A percentile compares a stretch with the other conserved stretches of the same genome.
Evolutionary conservation across 176 grass and related monocot species (phyloP).

Genomic region (Ensete glaucum): DNA sequence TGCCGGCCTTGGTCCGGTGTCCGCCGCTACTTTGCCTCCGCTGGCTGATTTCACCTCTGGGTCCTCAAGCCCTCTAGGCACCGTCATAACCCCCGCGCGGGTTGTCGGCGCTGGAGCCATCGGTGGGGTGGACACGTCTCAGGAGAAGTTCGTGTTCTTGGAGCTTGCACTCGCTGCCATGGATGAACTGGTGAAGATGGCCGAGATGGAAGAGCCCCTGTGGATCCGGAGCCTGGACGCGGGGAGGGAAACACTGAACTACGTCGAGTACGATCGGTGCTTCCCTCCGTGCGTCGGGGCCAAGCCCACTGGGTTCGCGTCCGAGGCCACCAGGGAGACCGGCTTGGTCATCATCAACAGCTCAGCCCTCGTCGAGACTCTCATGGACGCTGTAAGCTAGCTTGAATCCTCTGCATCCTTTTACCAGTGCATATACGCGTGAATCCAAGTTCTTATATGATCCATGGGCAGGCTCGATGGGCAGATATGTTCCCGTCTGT

Average conservation of each 20-base stretch:
- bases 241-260: slow-evolving; percentile 40
- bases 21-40: slow-evolving; percentile 10
- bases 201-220: slow-evolving; percentile 55
- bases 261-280: slow-evolving; percentile 46
- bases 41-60: slow-evolving; percentile 33
- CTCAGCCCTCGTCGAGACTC: slow-evolving; percentile 51
- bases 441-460: too few relatives aligned
- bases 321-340: slow-evolving; percentile 66
- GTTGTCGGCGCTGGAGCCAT: slow-evolving; percentile 4
- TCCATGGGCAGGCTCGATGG: slow-evolving; percentile 49
- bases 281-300: slow-evolving; percentile 45
- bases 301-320: slow-evolving; percentile 52
- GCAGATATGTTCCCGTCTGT: slow-evolving; percentile 68
- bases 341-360: slow-evolving; percentile 49
- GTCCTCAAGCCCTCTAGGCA: slow-evolving; percentile 32
- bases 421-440: too few relatives aligned
- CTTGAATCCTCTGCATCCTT: neutral
- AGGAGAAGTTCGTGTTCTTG: slow-evolving; percentile 47
- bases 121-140: slow-evolving; percentile 29
- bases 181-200: slow-evolving; percentile 90
- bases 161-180: slow-evolving; percentile 64
- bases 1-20: slow-evolving; percentile 5
- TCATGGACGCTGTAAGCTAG: slow-evolving; percentile 67
- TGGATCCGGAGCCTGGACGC: slow-evolving; percentile 46
- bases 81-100: slow-evolving; percentile 35